Base-by-base conservation (phyloP, 768 basidiomycete species). In the Russula griseocarnosa region DNA sequence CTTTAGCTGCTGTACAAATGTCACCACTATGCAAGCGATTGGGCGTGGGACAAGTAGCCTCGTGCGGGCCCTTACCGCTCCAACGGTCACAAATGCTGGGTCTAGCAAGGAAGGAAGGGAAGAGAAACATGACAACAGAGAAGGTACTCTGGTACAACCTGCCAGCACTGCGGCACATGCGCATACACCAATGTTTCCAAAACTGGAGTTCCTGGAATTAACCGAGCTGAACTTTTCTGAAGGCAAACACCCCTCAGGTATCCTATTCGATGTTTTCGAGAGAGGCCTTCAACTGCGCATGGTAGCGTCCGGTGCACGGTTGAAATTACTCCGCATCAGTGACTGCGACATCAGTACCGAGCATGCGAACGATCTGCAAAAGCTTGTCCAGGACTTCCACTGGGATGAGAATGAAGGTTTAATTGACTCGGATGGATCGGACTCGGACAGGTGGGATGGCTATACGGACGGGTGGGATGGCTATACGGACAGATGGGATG, bases 51-150 rank as follows among this genome's bases (percentile, higher is more conserved):
- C 62, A 11, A 47, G 44, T 11, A 24, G 24, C 8, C 51, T 63
- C 34, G 51, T 63, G 26, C 51, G 26, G 34, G 46, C 34, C 3
- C 57, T 63, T 44, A 53, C 42, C 3, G 42, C 62, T 28, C 57
- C 51, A 3, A 63, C 22, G 28, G 18, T 11, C 16, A 13, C 32
- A n/a, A 30, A 24, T 36, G n/a, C 30, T 14, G 16, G 36, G 4
- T 6, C 18, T 4, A 5, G 26, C 20, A 6, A 32, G 20, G 53
- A 38, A 38, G 56, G 50, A 7, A 58, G 36, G 34, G 36, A 52
- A 49, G n/a, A 10, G n/a, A 58, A 13, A 10, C 40, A 30, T 18
- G 26, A 20, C 18, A 24, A 24, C 28, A 34, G 11, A 20, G 32
- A 54, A 24, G 13, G 18, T 22, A 11, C 40, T 59, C 9, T 52